Evolutionary conservation across 169 alveolate species (phyloP), one percentile per base, ranked within the genome.

Genomic region (Eimeria falciformis): DNA sequence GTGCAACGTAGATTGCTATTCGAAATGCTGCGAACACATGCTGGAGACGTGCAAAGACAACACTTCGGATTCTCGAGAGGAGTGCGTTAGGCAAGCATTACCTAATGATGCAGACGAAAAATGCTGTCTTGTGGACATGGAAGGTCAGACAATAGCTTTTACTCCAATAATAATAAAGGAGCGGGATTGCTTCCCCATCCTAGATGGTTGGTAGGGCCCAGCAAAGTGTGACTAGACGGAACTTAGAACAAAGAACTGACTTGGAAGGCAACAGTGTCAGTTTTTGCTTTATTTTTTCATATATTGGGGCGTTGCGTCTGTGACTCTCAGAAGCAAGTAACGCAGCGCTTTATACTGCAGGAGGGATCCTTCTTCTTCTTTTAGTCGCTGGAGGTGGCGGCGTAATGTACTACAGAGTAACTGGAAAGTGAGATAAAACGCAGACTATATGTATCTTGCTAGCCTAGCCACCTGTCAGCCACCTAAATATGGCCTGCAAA

Each of bases 1-100:
- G 40, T 78, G 88, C 79, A n/a, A 21, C n/a, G 27, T 40, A 11
- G 93, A 88, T 73, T 88, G 93, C 88, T 55, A 53, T 40, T 33
- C 69, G 14, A 58, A 55, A 3, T 88, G 93, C 82, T 88, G 93
- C 88, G 55, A 71, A 7, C 50, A 33, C 65, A 17, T 88, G 88
- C 40, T 21, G 65, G 81, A 14, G 21, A 12, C 66, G 2, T 78
- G 79, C 78, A 43, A 45, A 21, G 91, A 58, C 37, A n/a, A 25
- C 47, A 9, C 65, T 17, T 71, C 25, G 17, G 90, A 55, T 18
- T 45, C 75, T 17, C 46, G 56, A 23, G 62, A n/a, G 21, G 43
- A 77, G 71, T 90, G 93, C 77, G 33, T 53, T 40, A 40, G 27
- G 46, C 75, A 90, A 17, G 37, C 69, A 0, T 73, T 90, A 47